Evolutionary conservation across 2,329 filamentous ascomycete genomes (phyloP), one percentile per base, ranked within the genome.

Genomic region (Pestalotiopsis sp.): DNA sequence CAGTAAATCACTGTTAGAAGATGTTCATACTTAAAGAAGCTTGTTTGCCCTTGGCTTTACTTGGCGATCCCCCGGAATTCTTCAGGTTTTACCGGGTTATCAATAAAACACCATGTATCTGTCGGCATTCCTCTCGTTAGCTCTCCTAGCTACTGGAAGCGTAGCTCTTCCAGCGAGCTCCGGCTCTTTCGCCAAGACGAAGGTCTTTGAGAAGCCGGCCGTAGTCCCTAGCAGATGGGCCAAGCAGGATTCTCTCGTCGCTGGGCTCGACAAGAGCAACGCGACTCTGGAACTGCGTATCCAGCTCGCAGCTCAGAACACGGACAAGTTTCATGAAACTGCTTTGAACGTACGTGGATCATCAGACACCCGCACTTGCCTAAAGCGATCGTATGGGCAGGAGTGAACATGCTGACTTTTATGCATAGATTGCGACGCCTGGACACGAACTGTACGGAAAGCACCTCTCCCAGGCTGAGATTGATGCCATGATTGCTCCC

Each of bases 401-500:
- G 22, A 35, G 24, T 2, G n/a, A 10, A 26, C 2, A 17, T 22
- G 30, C 20, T 40, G 11, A 48, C 22, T 48, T 24, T 38, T n/a
- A 44, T 62, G 14, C 24, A 35, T 35, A 66, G 65, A 66, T 66
- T 35, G 56, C 65, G 4, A 66, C 65, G 13, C 65, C 65, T 48
- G 58, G 65, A 24, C 65, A 66, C 24, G 22, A 26, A 26, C 56
- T 61, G 10, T 66, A 66, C 57, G 65, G 65, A 20, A 35, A 66
- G 58, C 65, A 66, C 38, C 17, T 66, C 11, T 60, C 60, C n/a
- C 52, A 56, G 4, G 52, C 24, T 30, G 39, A 48, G 13, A 57
- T 68, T 20, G 60, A 60, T 7, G 44, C 38, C 24, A 63, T 66
- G 52, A 59, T 68, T 40, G 65, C 64, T 7, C 64, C 67, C n/a